Evolutionary conservation across 768 basidiomycete species (phyloP).

Genomic region (Rhizopogon roseolus): DNA sequence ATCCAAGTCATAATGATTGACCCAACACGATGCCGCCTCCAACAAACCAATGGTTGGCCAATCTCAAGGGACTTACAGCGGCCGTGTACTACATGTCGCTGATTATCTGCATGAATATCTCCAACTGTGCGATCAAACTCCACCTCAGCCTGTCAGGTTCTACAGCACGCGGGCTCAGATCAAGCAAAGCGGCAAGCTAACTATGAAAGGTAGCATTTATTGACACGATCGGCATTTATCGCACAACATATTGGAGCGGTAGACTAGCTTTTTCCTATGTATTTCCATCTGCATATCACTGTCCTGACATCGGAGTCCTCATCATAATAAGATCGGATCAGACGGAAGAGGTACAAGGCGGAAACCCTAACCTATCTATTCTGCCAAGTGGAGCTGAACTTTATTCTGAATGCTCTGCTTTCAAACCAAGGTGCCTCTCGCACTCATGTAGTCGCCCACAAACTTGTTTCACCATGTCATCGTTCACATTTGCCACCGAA

Average conservation of each 20-base stretch:
- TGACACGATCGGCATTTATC: too few species aligned
- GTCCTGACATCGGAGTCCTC: too few species aligned
- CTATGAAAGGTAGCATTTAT: too few species aligned
- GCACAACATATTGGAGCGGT: too few species aligned
- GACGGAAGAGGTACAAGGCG: too few species aligned
- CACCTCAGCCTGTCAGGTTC: not conserved
- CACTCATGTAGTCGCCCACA: conserved; percentile 47
- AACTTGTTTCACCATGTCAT: conserved; percentile 48
- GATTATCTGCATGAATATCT: not conserved
- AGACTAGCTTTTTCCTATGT: too few species aligned
- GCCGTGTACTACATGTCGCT: not conserved
- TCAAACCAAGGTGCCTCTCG: conserved; percentile 33
- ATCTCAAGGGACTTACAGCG: not conserved
- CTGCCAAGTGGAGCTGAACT: not conserved
- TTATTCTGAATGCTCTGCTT: not conserved
- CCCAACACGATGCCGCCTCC: too few species aligned
- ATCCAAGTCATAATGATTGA: too few species aligned
- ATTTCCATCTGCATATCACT: too few species aligned
- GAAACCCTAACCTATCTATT: not conserved
- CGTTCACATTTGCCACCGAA: conserved; percentile 77
- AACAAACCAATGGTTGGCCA: not conserved
- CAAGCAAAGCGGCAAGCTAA: too few species aligned
- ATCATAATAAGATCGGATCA: too few species aligned
- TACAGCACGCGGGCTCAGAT: too few species aligned
- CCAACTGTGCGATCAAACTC: not conserved